Conservation (phyloP, 768 basidiomycete species). For the Agaricus sinodeliciosus region DNA sequence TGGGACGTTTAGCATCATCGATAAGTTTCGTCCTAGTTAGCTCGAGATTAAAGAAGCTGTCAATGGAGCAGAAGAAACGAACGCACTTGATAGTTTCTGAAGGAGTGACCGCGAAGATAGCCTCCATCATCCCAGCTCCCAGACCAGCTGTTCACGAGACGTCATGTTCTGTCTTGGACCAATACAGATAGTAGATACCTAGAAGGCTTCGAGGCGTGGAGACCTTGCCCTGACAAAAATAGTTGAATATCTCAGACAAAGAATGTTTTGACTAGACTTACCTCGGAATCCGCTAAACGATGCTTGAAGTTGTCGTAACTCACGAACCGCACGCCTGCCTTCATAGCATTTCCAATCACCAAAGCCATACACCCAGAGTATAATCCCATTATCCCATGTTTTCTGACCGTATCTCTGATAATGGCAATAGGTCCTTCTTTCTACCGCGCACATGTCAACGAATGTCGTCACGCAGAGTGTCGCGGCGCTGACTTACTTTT, state of each 20-base stretch:
- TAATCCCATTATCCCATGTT: slow-evolving; percentile 76
- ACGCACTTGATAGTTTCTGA: slow-evolving; percentile 97
- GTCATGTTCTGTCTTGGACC: background rate
- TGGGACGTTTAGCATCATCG: slow-evolving; percentile 82
- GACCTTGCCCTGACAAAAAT: slow-evolving; percentile 72
- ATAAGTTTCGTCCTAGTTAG: slow-evolving; percentile 85
- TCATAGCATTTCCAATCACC: slow-evolving; percentile 84
- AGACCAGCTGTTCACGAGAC: slow-evolving; percentile 49
- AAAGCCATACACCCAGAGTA: slow-evolving; percentile 91
- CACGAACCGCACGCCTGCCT: slow-evolving; percentile 95
- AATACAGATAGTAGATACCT: slow-evolving; percentile 34
- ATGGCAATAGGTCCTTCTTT: slow-evolving; percentile 68
- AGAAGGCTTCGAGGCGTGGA: slow-evolving; percentile 79
- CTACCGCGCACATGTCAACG: slow-evolving; percentile 18
- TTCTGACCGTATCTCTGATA: slow-evolving; percentile 62
- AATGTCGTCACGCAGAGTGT: background rate
- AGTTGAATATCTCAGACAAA: background rate
- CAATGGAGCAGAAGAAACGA: background rate
- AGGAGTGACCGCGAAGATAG: slow-evolving; percentile 91
- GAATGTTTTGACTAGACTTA: slow-evolving; percentile 24
- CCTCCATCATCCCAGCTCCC: slow-evolving; percentile 88
- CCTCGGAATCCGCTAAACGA: slow-evolving; percentile 76
- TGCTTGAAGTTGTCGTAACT: slow-evolving; percentile 92
- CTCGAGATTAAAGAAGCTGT: background rate
- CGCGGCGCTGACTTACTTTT: slow-evolving; percentile 36